phyloP scores from a whole-genome alignment of 768 basidiomycete genomes.

The Podaxis sp. region DNA sequence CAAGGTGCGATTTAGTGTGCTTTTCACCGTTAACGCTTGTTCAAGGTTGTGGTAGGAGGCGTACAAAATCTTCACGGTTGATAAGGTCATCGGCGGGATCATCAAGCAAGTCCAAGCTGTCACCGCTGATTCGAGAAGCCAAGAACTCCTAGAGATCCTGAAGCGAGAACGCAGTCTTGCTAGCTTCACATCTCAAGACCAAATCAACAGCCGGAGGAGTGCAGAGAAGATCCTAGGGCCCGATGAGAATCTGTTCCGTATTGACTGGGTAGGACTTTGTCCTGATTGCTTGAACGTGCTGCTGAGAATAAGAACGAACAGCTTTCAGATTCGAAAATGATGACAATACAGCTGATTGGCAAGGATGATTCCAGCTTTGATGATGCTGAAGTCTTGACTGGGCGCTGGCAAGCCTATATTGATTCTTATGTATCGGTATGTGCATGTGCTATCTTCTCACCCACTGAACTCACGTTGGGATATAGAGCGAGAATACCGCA shows the following conservation, averaged over 20 bases:
- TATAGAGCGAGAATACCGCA: conserved; percentile 58
- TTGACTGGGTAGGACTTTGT: conserved; percentile 54
- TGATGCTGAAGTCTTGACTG: conserved; percentile 73
- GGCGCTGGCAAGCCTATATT: conserved; percentile 79
- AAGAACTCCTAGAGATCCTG: conserved; percentile 69
- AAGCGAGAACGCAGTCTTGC: conserved; percentile 64
- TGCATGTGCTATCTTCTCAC: conserved; percentile 5
- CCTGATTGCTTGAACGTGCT: neutral
- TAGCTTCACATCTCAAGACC: conserved; percentile 67
- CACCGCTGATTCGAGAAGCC: conserved; percentile 66
- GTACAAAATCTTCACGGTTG: conserved; percentile 91
- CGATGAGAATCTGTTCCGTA: conserved; percentile 77
- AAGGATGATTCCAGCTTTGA: conserved; percentile 78
- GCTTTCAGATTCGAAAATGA: conserved; percentile 64
- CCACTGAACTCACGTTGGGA: neutral
- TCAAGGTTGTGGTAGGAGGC: conserved; percentile 47
- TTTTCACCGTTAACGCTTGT: neutral
- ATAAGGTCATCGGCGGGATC: conserved; percentile 84
- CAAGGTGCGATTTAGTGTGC: conserved; percentile 42
- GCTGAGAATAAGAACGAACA: conserved; percentile 25
- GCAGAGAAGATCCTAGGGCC: conserved; percentile 72
- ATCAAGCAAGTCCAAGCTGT: conserved; percentile 86
- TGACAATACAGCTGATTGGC: conserved; percentile 75
- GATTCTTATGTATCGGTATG: conserved; percentile 71
- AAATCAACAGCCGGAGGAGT: conserved; percentile 62